Evolutionary conservation across 495 filamentous ascomycete genomes (phyloP).

Genomic region (Jackrogersella minutella): DNA sequence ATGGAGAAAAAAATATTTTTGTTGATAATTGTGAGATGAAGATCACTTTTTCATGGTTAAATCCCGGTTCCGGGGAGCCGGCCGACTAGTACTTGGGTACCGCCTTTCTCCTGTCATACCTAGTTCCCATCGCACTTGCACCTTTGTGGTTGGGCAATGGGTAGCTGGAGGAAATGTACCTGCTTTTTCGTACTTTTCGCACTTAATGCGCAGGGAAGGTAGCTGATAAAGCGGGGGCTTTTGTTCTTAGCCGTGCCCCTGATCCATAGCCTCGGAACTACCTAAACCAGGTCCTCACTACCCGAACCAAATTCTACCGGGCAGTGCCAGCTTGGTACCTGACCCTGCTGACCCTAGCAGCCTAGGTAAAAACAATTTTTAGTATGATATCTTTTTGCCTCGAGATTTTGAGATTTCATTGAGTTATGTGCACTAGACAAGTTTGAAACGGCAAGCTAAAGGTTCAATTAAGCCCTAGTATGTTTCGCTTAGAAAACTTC

Average conservation of each 20-base stretch:
- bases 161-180: too few relatives aligned
- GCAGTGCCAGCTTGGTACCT: too few relatives aligned
- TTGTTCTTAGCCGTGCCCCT: conserved; percentile 23
- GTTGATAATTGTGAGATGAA: conserved; percentile 29
- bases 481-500: not conserved
- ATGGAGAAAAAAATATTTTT: conserved; percentile 16
- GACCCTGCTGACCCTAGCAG: too few relatives aligned
- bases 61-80: conserved; percentile 16
- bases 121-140: not conserved
- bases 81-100: not conserved
- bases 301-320: not conserved
- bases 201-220: not conserved
- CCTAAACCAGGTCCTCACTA: conserved; percentile 15
- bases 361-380: not conserved
- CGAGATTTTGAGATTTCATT: too few relatives aligned
- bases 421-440: too few relatives aligned
- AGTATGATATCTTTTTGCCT: not conserved
- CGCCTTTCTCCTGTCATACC: too few relatives aligned
- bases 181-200: too few relatives aligned
- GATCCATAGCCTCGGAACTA: conserved; percentile 39
- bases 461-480: not conserved
- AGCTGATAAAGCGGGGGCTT: conserved; percentile 5
- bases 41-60: conserved; percentile 28
- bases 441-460: not conserved
- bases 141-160: too few relatives aligned